Base-by-base conservation (phyloP, 495 filamentous ascomycete species). In the Aspergillus sclerotioniger region DNA sequence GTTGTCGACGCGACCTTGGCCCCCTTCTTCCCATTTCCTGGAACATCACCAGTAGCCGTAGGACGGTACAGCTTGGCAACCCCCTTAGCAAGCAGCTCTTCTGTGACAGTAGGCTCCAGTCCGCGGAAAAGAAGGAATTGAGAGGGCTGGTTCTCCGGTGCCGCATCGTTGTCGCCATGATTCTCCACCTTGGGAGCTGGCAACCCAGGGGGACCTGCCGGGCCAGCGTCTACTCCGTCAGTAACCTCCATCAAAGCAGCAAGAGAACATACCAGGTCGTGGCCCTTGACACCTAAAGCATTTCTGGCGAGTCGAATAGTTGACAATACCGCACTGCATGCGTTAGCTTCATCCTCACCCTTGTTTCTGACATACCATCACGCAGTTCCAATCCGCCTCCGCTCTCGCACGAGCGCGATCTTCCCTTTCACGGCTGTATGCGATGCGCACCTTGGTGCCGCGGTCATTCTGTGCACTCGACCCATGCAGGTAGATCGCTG, bases 91-190 rank as follows among this genome's bases (percentile, higher is more conserved):
- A 96, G 77, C 12, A 92, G 76, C 57, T 91, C 83, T 68, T 96
- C 92, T 16, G 79, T 89, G 19, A 91, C 86, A 3, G 86, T 84
- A 6, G 82, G 67, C 41, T 91, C 87, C n/a, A 96, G 75, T 15
- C 84, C 84, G 45, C 90, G 84, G 32, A 96, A 77, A 4, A 96
- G 80, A 15, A 96, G 75, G 57, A 92, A 92, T 51, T 94, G 91
- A 2, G 90, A 93, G 1, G 90, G 84, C 5, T 82, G 81, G 47
- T 83, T 82, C 44, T 93, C 86, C 5, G 87, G 82, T 8, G 88
- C 87, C 45, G 85, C 89, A 70, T 96, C 92, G 43, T 89, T 91
- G 63, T 92, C 88, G 19, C 91, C 91, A 53, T 80, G 89, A 57
- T 87, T 89, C 16, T 75, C 77, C 21, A 80, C 65, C 45, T 67